Base-by-base conservation (phyloP, 768 basidiomycete genomes). In the Auricularia cornea region DNA sequence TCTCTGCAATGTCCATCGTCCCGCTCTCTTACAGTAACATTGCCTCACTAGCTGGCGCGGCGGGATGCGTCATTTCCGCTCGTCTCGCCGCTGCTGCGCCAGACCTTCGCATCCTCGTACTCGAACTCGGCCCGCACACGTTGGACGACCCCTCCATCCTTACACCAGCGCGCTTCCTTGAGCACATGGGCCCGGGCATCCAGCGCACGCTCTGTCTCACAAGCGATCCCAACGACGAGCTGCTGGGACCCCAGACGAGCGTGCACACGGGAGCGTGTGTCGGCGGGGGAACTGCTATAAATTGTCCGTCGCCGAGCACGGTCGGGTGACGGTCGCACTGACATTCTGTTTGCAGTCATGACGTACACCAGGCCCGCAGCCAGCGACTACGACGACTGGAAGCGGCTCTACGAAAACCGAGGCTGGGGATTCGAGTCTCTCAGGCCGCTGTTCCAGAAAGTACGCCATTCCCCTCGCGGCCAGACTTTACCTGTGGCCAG, bases 351-450 rank as follows among this genome's bases (percentile, higher is more conserved):
- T 71, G 0, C 73, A 65, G 79, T 74, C 67, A 77, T 78, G 69
- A 77, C 83, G 77, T 88, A 87, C 65, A 82, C 79, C 0, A 80
- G 87, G 28, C 80, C 84, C 18, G 72, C 82, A 8, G 81, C 83
- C 1, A 86, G 85, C 0, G 87, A 89, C 68, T 87, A 83, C 57
- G 84, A 89, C 65, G 83, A 83, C 59, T 88, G 86, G 87, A 80
- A 81, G 66, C 66, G 51, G 6, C 69, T 75, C 2, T 71, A 81
- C 29, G 77, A 76, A 3, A 87, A 87, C 68, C 71, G 79, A 1
- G 87, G 86, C 2, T 89, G 87, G 87, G 77, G 84, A 5, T 82
- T 83, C 0, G 74, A 77, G 59, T 75, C 82, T 30, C 68, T 89
- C 3, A 79, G 87, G 32, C 86, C 86, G 0, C 72, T 87, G 18